Evolutionary conservation across 306 rosid species (phyloP).

Genomic region (Lupinus albus): DNA sequence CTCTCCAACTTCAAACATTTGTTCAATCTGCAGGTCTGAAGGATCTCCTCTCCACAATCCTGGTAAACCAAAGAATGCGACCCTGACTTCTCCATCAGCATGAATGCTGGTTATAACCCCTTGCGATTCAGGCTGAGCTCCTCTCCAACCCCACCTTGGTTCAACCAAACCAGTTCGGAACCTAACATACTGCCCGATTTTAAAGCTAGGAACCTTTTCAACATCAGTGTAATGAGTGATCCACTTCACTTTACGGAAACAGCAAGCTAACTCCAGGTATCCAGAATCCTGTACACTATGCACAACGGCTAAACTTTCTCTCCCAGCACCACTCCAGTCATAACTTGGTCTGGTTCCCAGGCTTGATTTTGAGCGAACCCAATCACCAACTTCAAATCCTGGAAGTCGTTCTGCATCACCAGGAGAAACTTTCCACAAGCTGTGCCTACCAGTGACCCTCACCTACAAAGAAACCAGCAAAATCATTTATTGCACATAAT

Average conservation of each 20-base stretch:
- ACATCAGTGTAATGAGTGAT: conserved; percentile 88
- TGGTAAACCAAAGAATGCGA: conserved; percentile 72
- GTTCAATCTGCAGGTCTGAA: conserved; percentile 78
- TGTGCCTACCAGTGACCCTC: conserved; percentile 82
- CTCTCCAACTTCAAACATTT: conserved; percentile 86
- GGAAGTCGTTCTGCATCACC: conserved; percentile 97
- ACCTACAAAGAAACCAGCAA: conserved; percentile 58
- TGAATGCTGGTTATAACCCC: conserved; percentile 86
- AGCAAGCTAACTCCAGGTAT: conserved; percentile 92
- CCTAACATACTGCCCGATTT: conserved; percentile 89
- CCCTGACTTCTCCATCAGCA: conserved; percentile 93
- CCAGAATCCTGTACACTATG: conserved; percentile 94
- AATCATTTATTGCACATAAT: conserved; percentile 19
- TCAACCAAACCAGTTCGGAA: conserved; percentile 80
- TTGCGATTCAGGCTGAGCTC: conserved; percentile 72
- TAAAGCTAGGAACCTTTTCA: conserved; percentile 78
- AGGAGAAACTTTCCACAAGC: conserved; percentile 95
- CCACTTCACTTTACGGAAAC: conserved; percentile 93
- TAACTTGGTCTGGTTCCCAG: conserved; percentile 93
- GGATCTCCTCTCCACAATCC: conserved; percentile 98
- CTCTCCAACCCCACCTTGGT: conserved; percentile 99
- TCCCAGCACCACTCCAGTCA: conserved; percentile 90
- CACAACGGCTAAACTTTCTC: conserved; percentile 91
- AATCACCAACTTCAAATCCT: conserved; percentile 97
- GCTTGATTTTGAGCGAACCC: conserved; percentile 98